Conservation (phyloP, 2,329 filamentous ascomycete species). For the Daldinia sp. region DNA sequence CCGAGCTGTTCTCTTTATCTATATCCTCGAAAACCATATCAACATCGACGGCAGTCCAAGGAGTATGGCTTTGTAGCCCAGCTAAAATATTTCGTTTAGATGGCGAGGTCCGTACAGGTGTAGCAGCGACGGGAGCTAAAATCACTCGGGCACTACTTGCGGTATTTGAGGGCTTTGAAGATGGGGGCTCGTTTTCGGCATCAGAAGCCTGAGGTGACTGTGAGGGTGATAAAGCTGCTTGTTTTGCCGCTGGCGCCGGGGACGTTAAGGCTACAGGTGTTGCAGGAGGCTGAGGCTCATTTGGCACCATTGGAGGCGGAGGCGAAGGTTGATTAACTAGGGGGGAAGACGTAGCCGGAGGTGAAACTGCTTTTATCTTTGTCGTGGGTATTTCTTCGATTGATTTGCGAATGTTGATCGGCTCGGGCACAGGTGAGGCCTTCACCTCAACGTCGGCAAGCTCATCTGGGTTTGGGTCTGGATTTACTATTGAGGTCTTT, state of each 20-base stretch:
- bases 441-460: slow-evolving; percentile 37
- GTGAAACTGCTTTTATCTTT: slow-evolving; percentile 38
- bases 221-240: slow-evolving; percentile 67
- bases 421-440: slow-evolving; percentile 30
- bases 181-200: slow-evolving; percentile 80
- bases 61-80: slow-evolving; percentile 62
- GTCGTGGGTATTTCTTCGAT: slow-evolving; percentile 1
- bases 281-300: slow-evolving; percentile 46
- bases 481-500: slow-evolving; percentile 45
- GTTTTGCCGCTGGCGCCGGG: slow-evolving; percentile 59
- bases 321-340: slow-evolving; percentile 44
- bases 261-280: slow-evolving; percentile 55
- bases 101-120: slow-evolving; percentile 64
- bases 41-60: slow-evolving; percentile 80
- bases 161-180: slow-evolving; percentile 64
- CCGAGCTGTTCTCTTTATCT: slow-evolving; percentile 62
- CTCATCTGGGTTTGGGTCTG: slow-evolving; percentile 41
- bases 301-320: slow-evolving; percentile 39
- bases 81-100: slow-evolving; percentile 67
- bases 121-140: slow-evolving; percentile 57
- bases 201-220: slow-evolving; percentile 79
- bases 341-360: slow-evolving; percentile 20
- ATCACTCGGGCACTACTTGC: slow-evolving; percentile 56
- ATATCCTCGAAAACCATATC: slow-evolving; percentile 71
- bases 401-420: slow-evolving; percentile 38